These are phyloP conservation scores for Lachnellula arida DNA, from an alignment of 2,329 filamentous ascomycete species.

Conservation along the genomic window DNA sequence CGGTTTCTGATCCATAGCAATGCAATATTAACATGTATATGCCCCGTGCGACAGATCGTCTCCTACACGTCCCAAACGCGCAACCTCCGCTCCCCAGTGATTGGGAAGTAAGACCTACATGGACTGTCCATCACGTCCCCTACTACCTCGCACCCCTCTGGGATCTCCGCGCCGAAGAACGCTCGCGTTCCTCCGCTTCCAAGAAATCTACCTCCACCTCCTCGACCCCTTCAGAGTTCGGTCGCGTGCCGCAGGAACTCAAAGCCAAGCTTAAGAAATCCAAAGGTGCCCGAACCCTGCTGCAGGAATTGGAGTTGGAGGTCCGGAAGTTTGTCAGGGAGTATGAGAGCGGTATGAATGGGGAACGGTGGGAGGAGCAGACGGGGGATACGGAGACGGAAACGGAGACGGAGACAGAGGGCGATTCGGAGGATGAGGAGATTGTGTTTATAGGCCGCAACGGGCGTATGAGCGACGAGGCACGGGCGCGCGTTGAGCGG, in stretches of 20 bases:
- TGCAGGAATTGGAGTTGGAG: slow-evolving; percentile 80
- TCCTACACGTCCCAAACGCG: slow-evolving; percentile 80
- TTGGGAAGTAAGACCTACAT: slow-evolving; percentile 77
- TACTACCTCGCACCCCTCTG: slow-evolving; percentile 87
- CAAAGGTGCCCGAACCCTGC: slow-evolving; percentile 70
- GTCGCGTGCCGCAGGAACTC: slow-evolving; percentile 72
- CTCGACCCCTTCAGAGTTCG: slow-evolving; percentile 34
- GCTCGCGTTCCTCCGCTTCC: slow-evolving; percentile 32
- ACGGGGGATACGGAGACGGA: slow-evolving; percentile 33
- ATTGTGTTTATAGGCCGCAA: slow-evolving; percentile 80
- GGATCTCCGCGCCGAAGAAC: slow-evolving; percentile 58
- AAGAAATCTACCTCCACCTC: not conserved
- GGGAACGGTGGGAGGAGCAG: slow-evolving; percentile 49
- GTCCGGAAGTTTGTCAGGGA: slow-evolving; percentile 68
- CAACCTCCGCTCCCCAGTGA: slow-evolving; percentile 78
- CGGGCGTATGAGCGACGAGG: slow-evolving; percentile 51
- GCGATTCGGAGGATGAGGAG: slow-evolving; percentile 68
- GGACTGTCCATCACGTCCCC: slow-evolving; percentile 72
- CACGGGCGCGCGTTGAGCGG: slow-evolving; percentile 48
- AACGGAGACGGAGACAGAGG: slow-evolving; percentile 39
- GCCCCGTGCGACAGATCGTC: slow-evolving; percentile 56
- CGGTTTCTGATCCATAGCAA: not conserved
- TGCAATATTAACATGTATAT: no score
- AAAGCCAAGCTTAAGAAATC: slow-evolving; percentile 74
- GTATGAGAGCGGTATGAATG: slow-evolving; percentile 54